These are phyloP conservation scores for Colletotrichum phormii DNA, from an alignment of 2,329 filamentous ascomycete genomes.

Conservation along the genomic window DNA sequence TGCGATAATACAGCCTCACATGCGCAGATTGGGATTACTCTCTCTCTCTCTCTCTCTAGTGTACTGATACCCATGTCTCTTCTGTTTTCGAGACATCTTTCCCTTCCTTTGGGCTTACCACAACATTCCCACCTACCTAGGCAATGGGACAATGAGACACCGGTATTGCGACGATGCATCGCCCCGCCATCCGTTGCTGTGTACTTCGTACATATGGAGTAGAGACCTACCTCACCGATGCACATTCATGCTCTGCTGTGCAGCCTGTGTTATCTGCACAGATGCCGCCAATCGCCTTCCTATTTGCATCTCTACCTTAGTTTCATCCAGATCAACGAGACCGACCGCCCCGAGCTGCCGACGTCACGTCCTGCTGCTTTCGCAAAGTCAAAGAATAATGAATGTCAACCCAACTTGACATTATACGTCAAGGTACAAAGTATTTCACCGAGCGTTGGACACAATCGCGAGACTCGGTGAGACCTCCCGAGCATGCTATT, in stretches of 20 bases:
- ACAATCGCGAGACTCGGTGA: neutral
- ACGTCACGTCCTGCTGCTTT: neutral
- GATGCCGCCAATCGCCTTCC: neutral
- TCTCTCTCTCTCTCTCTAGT: no score
- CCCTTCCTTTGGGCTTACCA: neutral
- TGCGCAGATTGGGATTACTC: neutral
- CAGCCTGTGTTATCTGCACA: neutral
- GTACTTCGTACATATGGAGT: no score
- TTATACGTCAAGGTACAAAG: neutral
- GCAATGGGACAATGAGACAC: slow-evolving; percentile 29
- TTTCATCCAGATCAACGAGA: neutral
- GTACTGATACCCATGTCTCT: neutral
- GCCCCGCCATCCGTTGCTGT: neutral
- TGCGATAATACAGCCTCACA: neutral
- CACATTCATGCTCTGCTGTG: neutral
- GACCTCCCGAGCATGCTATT: neutral
- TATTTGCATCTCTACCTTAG: neutral
- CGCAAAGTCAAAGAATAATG: neutral
- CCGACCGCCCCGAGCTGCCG: neutral
- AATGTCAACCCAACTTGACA: neutral
- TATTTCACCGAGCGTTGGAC: neutral
- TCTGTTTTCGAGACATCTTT: neutral
- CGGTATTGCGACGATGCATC: slow-evolving; percentile 10
- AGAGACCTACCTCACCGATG: neutral
- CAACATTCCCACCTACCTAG: neutral